phyloP scores from a whole-genome alignment of 345 rosid species.

The Bruguiera gymnorhiza region DNA sequence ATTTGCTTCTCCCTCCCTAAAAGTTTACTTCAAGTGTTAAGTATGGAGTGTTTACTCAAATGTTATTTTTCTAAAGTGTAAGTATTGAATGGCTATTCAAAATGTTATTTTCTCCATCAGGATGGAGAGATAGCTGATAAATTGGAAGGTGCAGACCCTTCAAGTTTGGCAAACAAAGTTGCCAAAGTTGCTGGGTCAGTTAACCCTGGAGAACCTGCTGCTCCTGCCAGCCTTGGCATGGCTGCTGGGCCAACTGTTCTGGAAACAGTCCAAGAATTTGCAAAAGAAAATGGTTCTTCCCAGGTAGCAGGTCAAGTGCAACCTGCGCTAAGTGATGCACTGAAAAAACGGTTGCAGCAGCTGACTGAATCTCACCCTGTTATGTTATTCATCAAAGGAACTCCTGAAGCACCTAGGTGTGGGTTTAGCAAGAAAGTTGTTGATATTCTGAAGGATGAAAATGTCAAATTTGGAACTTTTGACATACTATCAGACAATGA shows the following conservation, averaged over 20 bases:
- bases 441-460: slow-evolving; percentile 68
- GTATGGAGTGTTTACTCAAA: too few species aligned
- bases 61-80: too few species aligned
- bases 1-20: too few species aligned
- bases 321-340: slow-evolving; percentile 35
- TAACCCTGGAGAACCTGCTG: slow-evolving; percentile 71
- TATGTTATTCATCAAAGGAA: slow-evolving; percentile 97
- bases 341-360: slow-evolving; percentile 51
- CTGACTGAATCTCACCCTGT: slow-evolving; percentile 66
- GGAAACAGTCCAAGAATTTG: slow-evolving; percentile 68
- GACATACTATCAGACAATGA: slow-evolving; percentile 70
- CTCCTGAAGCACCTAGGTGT: slow-evolving; percentile 75
- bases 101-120: slow-evolving; percentile 29
- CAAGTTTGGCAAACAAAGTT: slow-evolving; percentile 91
- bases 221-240: slow-evolving; percentile 97
- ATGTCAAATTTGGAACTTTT: slow-evolving; percentile 73
- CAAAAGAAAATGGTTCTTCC: slow-evolving; percentile 49
- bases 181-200: slow-evolving; percentile 65
- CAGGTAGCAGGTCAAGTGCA: slow-evolving; percentile 35
- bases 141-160: slow-evolving; percentile 95
- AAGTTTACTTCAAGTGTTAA: too few species aligned
- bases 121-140: slow-evolving; percentile 75
- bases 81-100: too few species aligned
- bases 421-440: slow-evolving; percentile 85
- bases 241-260: slow-evolving; percentile 85